Evolutionary conservation across 225 moss, liverwort and hornwort genomes (phyloP).

Genomic region (Lunularia cruciata): DNA sequence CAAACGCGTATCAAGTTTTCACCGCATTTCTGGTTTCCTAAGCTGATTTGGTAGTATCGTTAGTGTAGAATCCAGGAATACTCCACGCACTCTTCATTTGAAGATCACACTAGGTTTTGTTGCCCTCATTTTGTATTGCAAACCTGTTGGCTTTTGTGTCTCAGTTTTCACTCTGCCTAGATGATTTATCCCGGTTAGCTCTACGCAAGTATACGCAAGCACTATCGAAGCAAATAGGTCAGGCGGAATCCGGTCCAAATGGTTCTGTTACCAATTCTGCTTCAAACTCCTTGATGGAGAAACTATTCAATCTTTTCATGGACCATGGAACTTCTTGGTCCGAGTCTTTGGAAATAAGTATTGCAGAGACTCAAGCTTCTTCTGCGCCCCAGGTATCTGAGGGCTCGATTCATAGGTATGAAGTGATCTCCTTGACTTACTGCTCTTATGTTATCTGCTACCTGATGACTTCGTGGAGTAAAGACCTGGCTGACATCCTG

Average conservation of each 20-base stretch:
- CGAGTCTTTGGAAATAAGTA: conserved; percentile 68
- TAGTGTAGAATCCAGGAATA: no score
- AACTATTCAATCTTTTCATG: conserved; percentile 90
- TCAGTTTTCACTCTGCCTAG: conserved; percentile 95
- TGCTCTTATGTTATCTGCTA: no score
- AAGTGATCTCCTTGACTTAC: not conserved
- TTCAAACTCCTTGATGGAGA: conserved; percentile 73
- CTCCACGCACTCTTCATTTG: no score
- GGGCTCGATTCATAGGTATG: conserved; percentile 68
- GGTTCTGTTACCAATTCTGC: conserved; percentile 46
- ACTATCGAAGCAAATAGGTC: conserved; percentile 71
- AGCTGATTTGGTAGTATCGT: no score
- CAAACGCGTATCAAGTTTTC: no score
- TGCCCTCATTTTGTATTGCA: not conserved
- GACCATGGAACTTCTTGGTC: conserved; percentile 89
- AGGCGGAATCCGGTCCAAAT: conserved; percentile 57
- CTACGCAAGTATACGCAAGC: conserved; percentile 85
- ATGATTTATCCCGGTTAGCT: conserved; percentile 85
- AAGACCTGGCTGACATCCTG: no score
- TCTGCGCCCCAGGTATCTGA: conserved; percentile 74
- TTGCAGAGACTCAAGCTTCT: conserved; percentile 76
- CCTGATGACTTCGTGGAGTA: no score
- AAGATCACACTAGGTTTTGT: no score
- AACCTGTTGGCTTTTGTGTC: not conserved
- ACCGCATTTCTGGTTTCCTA: no score